Base-by-base conservation (phyloP, 768 basidiomycete genomes). In the Suillus americanus region DNA sequence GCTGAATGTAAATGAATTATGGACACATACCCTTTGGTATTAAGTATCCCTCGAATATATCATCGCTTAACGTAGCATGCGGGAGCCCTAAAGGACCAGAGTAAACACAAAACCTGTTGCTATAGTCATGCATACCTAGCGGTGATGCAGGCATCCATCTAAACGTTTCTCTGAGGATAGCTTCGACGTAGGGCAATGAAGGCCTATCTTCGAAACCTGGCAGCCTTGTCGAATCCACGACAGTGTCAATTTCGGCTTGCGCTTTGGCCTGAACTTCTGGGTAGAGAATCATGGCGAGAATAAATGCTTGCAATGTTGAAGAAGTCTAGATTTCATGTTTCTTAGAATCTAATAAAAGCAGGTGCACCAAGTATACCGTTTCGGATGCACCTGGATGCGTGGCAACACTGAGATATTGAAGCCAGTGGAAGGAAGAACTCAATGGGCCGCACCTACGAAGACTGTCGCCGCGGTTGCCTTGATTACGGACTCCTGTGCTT, bases 1-100 rank as follows among this genome's bases (percentile, higher is more conserved):
- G 3, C 14, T 28, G 38, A 35, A 50, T 28, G 20, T 25, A 3
- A 59, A 8, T 18, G 37, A 23, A 23, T n/a, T 37, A 35, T 59
- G 12, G 8, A 12, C 2, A 41, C 67, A n/a, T n/a, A 66, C 86
- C 87, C 63, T 80, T 79, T 7, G 87, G 86, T 62, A 89, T 88
- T 2, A 82, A 71, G 53, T 81, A 81, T 12, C 79, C 78, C 41
- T 78, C 72, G 59, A 82, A 84, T 18, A 76, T 55, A 43, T 83
- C 81, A 63, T 81, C 81, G 38, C 75, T 69, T 0, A 77, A 79
- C 4, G 71, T 55, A 43, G 61, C 62, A 57, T 76, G 79, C 20
- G 78, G 73, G 25, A 77, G 25, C n/a, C 66, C 77, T 73, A 37
- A 23, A 38, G 20, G 14, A 46, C 28, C 13, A 45, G 12, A 43